phyloP scores from a whole-genome alignment of 164 flowering plant genomes.

The Piper betle region DNA sequence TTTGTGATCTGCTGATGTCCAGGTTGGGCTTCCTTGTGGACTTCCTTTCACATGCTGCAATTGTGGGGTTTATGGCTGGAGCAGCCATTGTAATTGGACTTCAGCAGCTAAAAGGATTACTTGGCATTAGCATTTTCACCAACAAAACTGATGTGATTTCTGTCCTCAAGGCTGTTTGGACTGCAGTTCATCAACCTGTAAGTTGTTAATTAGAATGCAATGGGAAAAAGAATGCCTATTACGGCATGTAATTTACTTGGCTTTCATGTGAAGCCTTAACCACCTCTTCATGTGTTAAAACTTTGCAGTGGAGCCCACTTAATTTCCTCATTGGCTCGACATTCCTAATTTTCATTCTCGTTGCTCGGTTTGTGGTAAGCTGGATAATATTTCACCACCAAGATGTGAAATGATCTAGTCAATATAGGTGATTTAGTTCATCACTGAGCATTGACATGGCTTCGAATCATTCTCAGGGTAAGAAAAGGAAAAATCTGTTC shows the following conservation, averaged over 20 bases:
- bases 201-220: slow-evolving; percentile 4
- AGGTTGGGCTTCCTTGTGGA: slow-evolving; percentile 85
- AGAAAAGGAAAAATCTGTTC: slow-evolving; percentile 59
- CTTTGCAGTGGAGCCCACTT: slow-evolving; percentile 50
- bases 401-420: no score
- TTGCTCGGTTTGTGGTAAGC: slow-evolving; percentile 59
- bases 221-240: background rate
- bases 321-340: slow-evolving; percentile 52
- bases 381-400: background rate
- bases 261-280: background rate
- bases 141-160: slow-evolving; percentile 67
- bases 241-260: background rate
- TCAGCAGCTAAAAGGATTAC: slow-evolving; percentile 71
- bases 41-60: slow-evolving; percentile 83
- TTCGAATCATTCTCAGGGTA: slow-evolving; percentile 29
- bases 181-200: slow-evolving; percentile 40
- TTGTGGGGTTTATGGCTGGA: slow-evolving; percentile 91
- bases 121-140: slow-evolving; percentile 60
- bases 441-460: no score
- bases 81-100: slow-evolving; percentile 86
- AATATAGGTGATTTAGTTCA: background rate
- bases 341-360: slow-evolving; percentile 65
- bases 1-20: slow-evolving; percentile 3
- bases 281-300: background rate
- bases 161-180: slow-evolving; percentile 36